phyloP scores from a whole-genome alignment of 2,329 filamentous ascomycete species.

The Fusarium haematococcum region DNA sequence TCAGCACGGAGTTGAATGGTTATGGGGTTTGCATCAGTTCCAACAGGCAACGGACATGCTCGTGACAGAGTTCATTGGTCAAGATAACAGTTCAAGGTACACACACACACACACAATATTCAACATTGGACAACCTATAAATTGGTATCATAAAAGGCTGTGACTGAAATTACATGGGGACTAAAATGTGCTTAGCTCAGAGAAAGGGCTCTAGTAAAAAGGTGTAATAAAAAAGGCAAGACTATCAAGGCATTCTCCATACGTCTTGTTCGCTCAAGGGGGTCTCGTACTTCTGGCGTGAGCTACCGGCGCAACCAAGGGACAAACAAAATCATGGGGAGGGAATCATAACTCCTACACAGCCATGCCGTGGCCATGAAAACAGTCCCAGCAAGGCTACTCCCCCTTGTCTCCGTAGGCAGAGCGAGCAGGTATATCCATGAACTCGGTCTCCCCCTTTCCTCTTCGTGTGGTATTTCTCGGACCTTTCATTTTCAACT shows the following conservation, averaged over 20 bases:
- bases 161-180: conserved; percentile 61
- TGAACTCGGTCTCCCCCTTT: conserved; percentile 41
- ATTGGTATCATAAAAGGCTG: conserved; percentile 60
- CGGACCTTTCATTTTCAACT: conserved; percentile 51
- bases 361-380: conserved; percentile 38
- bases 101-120: conserved; percentile 20
- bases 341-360: conserved; percentile 45
- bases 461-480: conserved; percentile 46
- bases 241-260: conserved; percentile 51
- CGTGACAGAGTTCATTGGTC: conserved; percentile 1
- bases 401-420: conserved; percentile 23
- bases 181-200: conserved; percentile 55
- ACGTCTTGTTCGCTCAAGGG: conserved; percentile 43
- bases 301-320: conserved; percentile 40
- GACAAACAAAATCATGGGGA: conserved; percentile 39
- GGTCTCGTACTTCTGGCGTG: conserved; percentile 36
- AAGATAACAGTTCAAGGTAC: background rate
- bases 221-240: conserved; percentile 51
- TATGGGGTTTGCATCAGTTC: conserved; percentile 6
- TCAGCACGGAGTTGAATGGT: conserved; percentile 43
- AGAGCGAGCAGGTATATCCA: conserved; percentile 47
- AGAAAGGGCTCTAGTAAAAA: conserved; percentile 49
- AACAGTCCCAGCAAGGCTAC: conserved; percentile 29
- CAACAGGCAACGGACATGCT: conserved; percentile 3
- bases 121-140: conserved; percentile 31